A percentile compares a stretch with the other conserved stretches of the same genome.
Conservation (phyloP, 2,329 filamentous ascomycete genomes). For the Tolypocladium cylindrosporum region DNA sequence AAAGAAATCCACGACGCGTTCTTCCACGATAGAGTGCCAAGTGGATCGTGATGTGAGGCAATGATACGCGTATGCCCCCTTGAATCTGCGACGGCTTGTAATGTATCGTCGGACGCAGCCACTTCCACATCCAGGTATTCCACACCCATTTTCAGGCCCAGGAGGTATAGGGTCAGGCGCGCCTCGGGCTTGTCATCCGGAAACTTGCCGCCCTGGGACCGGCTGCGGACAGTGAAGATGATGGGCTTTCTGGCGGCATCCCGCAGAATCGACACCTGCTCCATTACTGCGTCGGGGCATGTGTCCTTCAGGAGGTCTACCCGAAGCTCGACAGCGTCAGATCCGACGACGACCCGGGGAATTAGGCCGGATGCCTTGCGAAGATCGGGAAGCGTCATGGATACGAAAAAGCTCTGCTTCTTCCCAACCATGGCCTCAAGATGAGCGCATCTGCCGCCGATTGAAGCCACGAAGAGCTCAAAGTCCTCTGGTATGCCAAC, state of each 20-base stretch:
- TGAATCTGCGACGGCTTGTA: slow-evolving; percentile 55
- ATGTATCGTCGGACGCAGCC: slow-evolving; percentile 66
- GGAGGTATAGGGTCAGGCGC: slow-evolving; percentile 63
- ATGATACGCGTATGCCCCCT: slow-evolving; percentile 76
- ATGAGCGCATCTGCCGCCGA: slow-evolving; percentile 34
- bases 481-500: slow-evolving; percentile 24
- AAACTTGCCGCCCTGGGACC: slow-evolving; percentile 79
- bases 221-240: slow-evolving; percentile 85
- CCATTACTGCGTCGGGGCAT: slow-evolving; percentile 64
- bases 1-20: slow-evolving; percentile 86
- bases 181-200: slow-evolving; percentile 65
- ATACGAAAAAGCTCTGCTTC: slow-evolving; percentile 83
- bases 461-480: slow-evolving; percentile 25
- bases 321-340: slow-evolving; percentile 89
- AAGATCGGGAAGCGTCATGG: slow-evolving; percentile 73
- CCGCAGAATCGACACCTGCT: slow-evolving; percentile 73
- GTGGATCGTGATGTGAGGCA: slow-evolving; percentile 88
- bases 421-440: slow-evolving; percentile 34
- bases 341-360: slow-evolving; percentile 66
- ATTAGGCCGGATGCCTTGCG: slow-evolving; percentile 53
- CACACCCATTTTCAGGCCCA: slow-evolving; percentile 72
- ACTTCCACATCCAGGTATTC: slow-evolving; percentile 94
- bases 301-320: slow-evolving; percentile 80
- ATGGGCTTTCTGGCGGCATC: slow-evolving; percentile 65
- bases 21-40: slow-evolving; percentile 70